phyloP scores from a whole-genome alignment of 2,329 filamentous ascomycete genomes.

The Teratosphaeria viscida region DNA sequence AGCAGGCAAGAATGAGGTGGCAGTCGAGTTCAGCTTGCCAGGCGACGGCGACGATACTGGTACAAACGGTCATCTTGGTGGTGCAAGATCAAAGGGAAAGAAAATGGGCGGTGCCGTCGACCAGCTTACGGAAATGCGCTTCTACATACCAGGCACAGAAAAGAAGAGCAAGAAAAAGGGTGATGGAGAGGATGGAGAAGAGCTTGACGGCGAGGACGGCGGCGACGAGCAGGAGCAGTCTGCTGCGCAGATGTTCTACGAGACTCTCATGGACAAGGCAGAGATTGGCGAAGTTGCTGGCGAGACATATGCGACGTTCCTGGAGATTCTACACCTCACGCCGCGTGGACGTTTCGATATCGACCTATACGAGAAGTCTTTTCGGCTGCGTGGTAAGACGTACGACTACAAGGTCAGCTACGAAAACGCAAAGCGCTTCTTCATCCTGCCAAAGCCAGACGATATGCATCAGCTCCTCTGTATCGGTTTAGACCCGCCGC shows the following conservation, averaged over 20 bases:
- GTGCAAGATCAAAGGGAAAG: slow-evolving; percentile 65
- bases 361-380: slow-evolving; percentile 97
- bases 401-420: slow-evolving; percentile 99
- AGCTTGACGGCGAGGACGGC: slow-evolving; percentile 46
- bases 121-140: slow-evolving; percentile 95
- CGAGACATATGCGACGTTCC: slow-evolving; percentile 93
- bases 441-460: slow-evolving; percentile 96
- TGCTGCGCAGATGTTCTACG: slow-evolving; percentile 93
- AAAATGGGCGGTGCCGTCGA: slow-evolving; percentile 84
- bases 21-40: slow-evolving; percentile 80
- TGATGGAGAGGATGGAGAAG: slow-evolving; percentile 62
- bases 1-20: slow-evolving; percentile 94
- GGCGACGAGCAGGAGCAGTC: slow-evolving; percentile 67
- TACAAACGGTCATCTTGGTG: slow-evolving; percentile 62
- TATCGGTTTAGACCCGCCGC: slow-evolving; percentile 84
- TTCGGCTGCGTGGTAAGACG: slow-evolving; percentile 93
- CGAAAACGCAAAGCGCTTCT: slow-evolving; percentile 96
- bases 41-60: slow-evolving; percentile 61
- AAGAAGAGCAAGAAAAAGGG: slow-evolving; percentile 60
- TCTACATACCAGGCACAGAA: slow-evolving; percentile 90
- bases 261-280: slow-evolving; percentile 94
- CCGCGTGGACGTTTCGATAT: slow-evolving; percentile 98
- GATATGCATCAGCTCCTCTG: slow-evolving; percentile 92
- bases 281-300: slow-evolving; percentile 99
- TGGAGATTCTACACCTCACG: slow-evolving; percentile 93